A percentile compares a stretch with the other conserved stretches of the same genome.
Conservation (phyloP, 257 asterid species). For the Lycium barbarum region DNA sequence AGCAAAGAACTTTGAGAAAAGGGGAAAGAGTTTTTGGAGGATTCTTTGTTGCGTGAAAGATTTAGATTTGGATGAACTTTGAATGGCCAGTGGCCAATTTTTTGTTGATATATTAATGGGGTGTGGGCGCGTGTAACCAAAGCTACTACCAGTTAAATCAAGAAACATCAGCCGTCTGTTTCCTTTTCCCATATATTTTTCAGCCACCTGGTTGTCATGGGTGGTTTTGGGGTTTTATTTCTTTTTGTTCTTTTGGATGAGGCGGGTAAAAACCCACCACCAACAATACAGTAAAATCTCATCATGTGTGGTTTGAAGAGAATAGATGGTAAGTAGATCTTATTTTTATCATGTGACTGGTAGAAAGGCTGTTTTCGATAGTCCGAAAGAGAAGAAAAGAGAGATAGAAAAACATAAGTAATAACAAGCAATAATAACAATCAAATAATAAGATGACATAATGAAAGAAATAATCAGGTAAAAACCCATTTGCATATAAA, state of each 20-base stretch:
- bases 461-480: too few relatives aligned
- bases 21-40: background rate
- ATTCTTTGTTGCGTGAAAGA: background rate
- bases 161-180: slow-evolving; percentile 4
- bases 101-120: slow-evolving; percentile 19
- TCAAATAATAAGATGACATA: too few relatives aligned
- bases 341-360: too few relatives aligned
- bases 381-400: too few relatives aligned
- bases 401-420: too few relatives aligned
- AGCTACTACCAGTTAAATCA: slow-evolving; percentile 32
- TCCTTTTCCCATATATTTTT: background rate
- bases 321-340: too few relatives aligned
- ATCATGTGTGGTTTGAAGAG: too few relatives aligned
- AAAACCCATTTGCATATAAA: too few relatives aligned
- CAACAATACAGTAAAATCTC: too few relatives aligned
- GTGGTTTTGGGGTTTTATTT: background rate
- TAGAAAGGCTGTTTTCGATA: too few relatives aligned
- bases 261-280: too few relatives aligned
- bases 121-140: slow-evolving; percentile 27
- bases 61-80: slow-evolving; percentile 18
- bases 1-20: background rate
- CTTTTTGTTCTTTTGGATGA: background rate
- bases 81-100: background rate
- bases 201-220: slow-evolving; percentile 10
- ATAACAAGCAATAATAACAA: too few relatives aligned